A percentile compares a stretch with the other conserved stretches of the same genome.
phyloP scores from a whole-genome alignment of 75 land plant species.

The Pinus albicaulis region DNA sequence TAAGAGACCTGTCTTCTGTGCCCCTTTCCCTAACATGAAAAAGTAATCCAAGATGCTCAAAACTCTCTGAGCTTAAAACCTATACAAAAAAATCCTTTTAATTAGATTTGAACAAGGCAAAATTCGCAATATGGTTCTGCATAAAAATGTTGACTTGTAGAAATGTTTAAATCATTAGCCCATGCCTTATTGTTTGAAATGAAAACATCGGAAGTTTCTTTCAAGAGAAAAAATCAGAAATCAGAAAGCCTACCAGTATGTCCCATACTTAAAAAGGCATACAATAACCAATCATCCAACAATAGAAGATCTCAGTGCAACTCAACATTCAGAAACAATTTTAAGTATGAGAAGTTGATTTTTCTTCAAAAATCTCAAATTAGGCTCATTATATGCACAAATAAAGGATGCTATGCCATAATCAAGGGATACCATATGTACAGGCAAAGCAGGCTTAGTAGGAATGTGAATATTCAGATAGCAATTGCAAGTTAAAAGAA shows the following conservation, averaged over 20 bases:
- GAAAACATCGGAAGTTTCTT: neutral
- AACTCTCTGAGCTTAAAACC: slow-evolving; percentile 80
- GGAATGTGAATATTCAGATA: too few relatives aligned
- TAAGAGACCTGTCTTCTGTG: slow-evolving; percentile 46
- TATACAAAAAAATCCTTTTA: slow-evolving; percentile 13
- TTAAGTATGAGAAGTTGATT: too few relatives aligned
- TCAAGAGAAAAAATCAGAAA: neutral
- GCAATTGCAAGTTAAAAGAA: too few relatives aligned
- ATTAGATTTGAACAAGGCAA: neutral
- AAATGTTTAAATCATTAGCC: neutral
- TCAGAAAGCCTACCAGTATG: neutral
- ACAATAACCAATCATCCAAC: neutral
- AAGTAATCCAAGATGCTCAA: slow-evolving; percentile 88
- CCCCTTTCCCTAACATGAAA: slow-evolving; percentile 66
- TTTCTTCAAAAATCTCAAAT: too few relatives aligned
- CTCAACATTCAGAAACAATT: too few relatives aligned
- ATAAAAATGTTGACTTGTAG: neutral
- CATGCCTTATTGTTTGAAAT: neutral
- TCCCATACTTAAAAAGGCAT: neutral
- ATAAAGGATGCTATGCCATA: too few relatives aligned
- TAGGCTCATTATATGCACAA: too few relatives aligned
- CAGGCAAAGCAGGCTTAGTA: too few relatives aligned
- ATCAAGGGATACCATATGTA: too few relatives aligned
- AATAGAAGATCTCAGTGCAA: too few relatives aligned
- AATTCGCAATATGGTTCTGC: neutral